Percentiles rank a stretch among this genome's conserved stretches.
phyloP scores from a whole-genome alignment of 768 basidiomycete species.

The Rhodotorula taiwanensis region DNA sequence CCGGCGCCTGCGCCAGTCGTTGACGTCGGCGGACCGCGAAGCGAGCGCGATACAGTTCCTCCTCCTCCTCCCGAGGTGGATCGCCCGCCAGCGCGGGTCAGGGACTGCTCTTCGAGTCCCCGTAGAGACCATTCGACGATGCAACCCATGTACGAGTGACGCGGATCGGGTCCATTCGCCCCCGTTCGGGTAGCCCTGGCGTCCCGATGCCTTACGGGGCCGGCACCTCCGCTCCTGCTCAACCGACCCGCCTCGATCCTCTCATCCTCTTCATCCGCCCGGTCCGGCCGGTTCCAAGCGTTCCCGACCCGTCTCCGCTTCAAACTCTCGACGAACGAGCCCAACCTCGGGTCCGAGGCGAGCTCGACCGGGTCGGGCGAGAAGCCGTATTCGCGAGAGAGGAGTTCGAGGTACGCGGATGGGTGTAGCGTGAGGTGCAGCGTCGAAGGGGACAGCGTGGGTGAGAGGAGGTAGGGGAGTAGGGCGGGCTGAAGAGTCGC shows the following conservation, averaged over 20 bases:
- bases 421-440: constrained; percentile 64
- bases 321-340: neutral
- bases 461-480: constrained; percentile 55
- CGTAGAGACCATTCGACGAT: constrained; percentile 60
- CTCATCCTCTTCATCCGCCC: neutral
- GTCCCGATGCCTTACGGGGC: too few species aligned
- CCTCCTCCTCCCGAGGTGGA: constrained; percentile 4
- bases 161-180: too few species aligned
- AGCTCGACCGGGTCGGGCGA: neutral
- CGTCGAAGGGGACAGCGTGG: constrained; percentile 60
- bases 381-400: constrained; percentile 58
- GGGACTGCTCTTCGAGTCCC: constrained; percentile 40
- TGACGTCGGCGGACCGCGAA: neutral
- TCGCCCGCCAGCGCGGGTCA: neutral
- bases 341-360: neutral
- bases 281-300: neutral
- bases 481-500: constrained; percentile 48
- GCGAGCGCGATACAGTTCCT: too few species aligned
- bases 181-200: too few species aligned
- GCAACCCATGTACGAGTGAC: too few species aligned
- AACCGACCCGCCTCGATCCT: neutral
- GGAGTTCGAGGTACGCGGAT: constrained; percentile 58
- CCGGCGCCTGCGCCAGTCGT: neutral
- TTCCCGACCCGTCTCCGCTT: neutral
- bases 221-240: too few species aligned